These are phyloP conservation scores for Tuber aestivum DNA, from an alignment of 495 filamentous ascomycete genomes.

Conservation along the genomic window DNA sequence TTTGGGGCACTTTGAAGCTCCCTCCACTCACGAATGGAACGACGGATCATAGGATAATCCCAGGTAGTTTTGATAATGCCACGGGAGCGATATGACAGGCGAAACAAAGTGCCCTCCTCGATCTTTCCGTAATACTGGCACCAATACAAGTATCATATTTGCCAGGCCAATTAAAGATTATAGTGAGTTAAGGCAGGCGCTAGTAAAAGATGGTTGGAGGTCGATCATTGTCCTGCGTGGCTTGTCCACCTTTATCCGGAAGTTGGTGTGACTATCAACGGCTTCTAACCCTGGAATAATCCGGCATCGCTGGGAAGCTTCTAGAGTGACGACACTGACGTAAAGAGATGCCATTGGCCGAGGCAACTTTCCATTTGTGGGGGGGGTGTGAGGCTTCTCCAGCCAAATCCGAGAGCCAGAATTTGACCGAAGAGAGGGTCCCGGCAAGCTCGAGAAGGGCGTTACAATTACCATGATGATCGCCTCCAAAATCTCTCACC, in stretches of 20 bases:
- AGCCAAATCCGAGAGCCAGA: background rate
- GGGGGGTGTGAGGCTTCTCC: background rate
- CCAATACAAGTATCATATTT: background rate
- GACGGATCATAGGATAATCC: background rate
- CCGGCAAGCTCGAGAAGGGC: background rate
- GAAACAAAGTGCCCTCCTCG: background rate
- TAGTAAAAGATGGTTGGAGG: background rate
- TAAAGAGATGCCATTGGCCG: background rate
- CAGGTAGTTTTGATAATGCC: background rate
- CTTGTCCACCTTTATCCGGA: background rate
- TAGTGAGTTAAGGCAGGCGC: background rate
- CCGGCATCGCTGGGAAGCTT: background rate
- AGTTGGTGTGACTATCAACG: background rate
- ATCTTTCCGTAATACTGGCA: background rate
- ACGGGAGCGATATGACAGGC: background rate
- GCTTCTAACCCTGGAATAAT: background rate
- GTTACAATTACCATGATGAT: background rate
- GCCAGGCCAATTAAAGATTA: no score
- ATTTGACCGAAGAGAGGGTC: background rate
- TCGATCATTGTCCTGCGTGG: background rate
- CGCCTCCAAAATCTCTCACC: background rate
- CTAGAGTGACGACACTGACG: background rate
- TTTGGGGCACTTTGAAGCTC: background rate
- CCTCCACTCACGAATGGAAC: background rate
- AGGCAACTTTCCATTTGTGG: background rate